Base-by-base conservation (phyloP, 176 grass and related monocot species). In the Zoysia japonica region DNA sequence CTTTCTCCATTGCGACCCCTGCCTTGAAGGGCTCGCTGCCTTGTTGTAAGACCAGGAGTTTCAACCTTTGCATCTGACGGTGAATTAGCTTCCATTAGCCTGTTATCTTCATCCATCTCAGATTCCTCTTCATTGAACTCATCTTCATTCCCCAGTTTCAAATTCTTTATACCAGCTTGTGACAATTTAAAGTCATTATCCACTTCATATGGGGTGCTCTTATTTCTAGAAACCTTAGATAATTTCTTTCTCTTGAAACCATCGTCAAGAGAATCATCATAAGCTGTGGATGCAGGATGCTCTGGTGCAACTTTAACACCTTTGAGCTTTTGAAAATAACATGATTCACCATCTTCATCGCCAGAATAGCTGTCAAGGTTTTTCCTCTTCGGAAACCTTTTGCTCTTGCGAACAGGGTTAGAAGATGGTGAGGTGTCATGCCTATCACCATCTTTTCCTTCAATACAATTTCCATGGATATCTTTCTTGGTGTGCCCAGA, bases 11-110 rank as follows among this genome's bases (percentile, higher is more conserved):
- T 75, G 37, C 90, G 84, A 84, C 88, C 90, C 78, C 90, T 92
- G 73, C 87, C 90, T 72, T 98, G 96, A 84, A 98, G 92, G 56
- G 96, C 96, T 12, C 96, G 84, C 68, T 95, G 96, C 60, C 96
- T 93, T 67, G 86, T 88, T 67, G 90, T 95, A 73, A 93, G 88
- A 51, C 83, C 83, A 82, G 79, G 74, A 63, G 81, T 79, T 64
- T 87, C 92, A 70, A 68, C 67, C 76, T 83, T 94, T 12, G 43
- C 62, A 76, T 75, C 68, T 67, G 77, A 64, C 67, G 78, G 82
- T 62, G 81, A 87, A 66, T 81, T 78, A 79, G 49, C 52, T 72
- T 83, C 77, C 40, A 79, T 84, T 19, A 87, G 56, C 55, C 40
- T 56, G 72, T 62, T 82, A 61, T 82, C 87, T 81, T 93, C 96